Base-by-base conservation (phyloP, 2,329 filamentous ascomycete genomes). In the Bimuria novae-zelandiae region DNA sequence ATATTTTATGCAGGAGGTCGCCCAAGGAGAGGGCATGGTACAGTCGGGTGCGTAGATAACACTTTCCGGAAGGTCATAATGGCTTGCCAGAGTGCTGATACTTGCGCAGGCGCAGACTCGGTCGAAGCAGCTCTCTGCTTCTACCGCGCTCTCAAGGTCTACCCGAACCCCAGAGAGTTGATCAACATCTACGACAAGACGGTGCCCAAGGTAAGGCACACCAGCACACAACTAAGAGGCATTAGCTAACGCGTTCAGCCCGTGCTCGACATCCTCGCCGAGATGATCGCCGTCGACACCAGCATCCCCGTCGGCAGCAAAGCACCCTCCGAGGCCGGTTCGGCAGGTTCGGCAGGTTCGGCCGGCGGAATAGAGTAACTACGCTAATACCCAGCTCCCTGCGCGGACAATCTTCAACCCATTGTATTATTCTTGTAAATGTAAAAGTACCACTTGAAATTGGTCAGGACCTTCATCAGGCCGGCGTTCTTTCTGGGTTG, bases 141-240 rank as follows among this genome's bases (percentile, higher is more conserved):
- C 80, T 99, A 97, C 85, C 95, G 92, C 83, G 94, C 92, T 39
- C 84, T 99, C 63, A 99, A 99, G 84, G 94, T 97, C 65, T 99
- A 99, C 79, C 94, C 94, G 47, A 89, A 90, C 68, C 94, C 93
- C 11, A 84, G 88, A 67, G 94, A 97, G 71, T 82, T 99, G 67
- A 97, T 99, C 75, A 85, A 84, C 69, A 96, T 99, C 76, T 99
- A 99, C 78, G 94, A 99, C 77, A 96, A 96, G 85, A 97, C 94
- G 27, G 92, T 97, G 40, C 89, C 93, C 66, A 97, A 97, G 89
- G 92, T 91, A 76, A 55, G n/a, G n/a, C n/a, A n/a, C n/a, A n/a
- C n/a, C n/a, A n/a, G n/a, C n/a, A n/a, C n/a, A n/a, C n/a, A n/a
- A n/a, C n/a, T n/a, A n/a, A n/a, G n/a, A n/a, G n/a, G n/a, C n/a